A percentile compares a stretch with the other conserved stretches of the same genome.
These are phyloP conservation scores for Kazachstania psychrophila DNA, from an alignment of 805 yeast genomes.

Conservation along the genomic window DNA sequence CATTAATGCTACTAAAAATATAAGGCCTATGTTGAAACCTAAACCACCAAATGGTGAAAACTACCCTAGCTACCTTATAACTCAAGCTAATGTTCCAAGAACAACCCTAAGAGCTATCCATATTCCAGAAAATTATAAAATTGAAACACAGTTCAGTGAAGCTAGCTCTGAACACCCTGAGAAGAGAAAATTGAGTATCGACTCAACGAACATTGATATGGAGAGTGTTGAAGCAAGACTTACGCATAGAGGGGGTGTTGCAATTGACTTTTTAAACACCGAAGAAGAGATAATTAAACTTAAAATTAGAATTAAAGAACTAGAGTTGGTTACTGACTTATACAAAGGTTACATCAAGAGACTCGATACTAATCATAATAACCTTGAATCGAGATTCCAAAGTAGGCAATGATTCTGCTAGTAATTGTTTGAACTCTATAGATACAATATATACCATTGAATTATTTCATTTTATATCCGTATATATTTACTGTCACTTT, in stretches of 20 bases:
- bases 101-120: no score
- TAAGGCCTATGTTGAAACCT: constrained; percentile 5
- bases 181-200: constrained; percentile 1
- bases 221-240: neutral
- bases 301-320: constrained; percentile 72
- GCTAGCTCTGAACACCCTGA: no score
- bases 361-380: constrained; percentile 41
- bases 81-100: no score
- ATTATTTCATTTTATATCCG: no score
- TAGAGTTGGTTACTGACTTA: constrained; percentile 83
- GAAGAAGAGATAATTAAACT: constrained; percentile 35
- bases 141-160: no score
- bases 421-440: no score
- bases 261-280: constrained; percentile 12
- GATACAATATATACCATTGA: no score
- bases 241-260: neutral
- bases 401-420: neutral
- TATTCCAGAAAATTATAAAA: no score
- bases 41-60: neutral
- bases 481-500: no score
- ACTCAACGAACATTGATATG: neutral
- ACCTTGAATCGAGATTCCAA: neutral
- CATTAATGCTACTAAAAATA: constrained; percentile 3
- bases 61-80: no score
- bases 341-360: constrained; percentile 75